Evolutionary conservation across 306 rosid species (phyloP).

Genomic region (Cucumis sativus): Cucumber_9930_V3 NC_026660.2:23901001-23901500

Average conservation of each 20-base stretch:
- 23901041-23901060: constrained; percentile 72
- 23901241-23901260: constrained; percentile 76
- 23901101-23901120: constrained; percentile 79
- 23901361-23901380: background rate
- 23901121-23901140: constrained; percentile 12
- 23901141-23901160: background rate
- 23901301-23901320: constrained; percentile 55
- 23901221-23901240: constrained; percentile 85
- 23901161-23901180: background rate
- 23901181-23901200: constrained; percentile 22
- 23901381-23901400: background rate
- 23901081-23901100: constrained; percentile 63
- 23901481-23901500: background rate
- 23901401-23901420: background rate
- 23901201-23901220: constrained; percentile 69
- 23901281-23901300: constrained; percentile 89
- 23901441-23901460: background rate
- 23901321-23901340: background rate
- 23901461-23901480: background rate
- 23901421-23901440: background rate
- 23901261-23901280: constrained; percentile 93
- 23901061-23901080: constrained; percentile 50
- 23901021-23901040: constrained; percentile 92
- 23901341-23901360: background rate
- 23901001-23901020: constrained; percentile 54